phyloP scores from a whole-genome alignment of 2,329 filamentous ascomycete species.

The Cladophialophora psammophila region DNA sequence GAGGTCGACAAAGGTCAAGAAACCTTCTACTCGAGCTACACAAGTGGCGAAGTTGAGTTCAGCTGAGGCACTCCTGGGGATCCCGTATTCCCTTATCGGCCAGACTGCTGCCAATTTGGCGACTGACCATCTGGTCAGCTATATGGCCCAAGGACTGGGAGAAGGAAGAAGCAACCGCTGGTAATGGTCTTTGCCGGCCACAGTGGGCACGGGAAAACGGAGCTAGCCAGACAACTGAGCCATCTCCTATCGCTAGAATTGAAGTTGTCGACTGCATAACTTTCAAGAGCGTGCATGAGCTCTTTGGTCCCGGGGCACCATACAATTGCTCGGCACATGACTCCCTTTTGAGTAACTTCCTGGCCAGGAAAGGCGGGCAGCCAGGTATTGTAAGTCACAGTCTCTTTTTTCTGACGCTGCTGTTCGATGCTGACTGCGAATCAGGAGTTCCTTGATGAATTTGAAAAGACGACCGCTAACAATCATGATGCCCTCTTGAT shows the following conservation, averaged over 20 bases:
- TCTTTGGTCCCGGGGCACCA: conserved; percentile 53
- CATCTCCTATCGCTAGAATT: conserved; percentile 50
- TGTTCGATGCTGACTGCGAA: no score
- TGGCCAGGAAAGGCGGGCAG: conserved; percentile 48
- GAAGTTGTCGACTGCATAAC: conserved; percentile 52
- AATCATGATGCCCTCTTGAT: conserved; percentile 55
- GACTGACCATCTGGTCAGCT: no score
- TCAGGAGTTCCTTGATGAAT: conserved; percentile 57
- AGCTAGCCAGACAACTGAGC: conserved; percentile 55
- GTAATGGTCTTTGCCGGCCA: conserved; percentile 54
- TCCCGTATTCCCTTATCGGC: no score
- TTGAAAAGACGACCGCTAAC: conserved; percentile 56
- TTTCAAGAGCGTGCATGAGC: conserved; percentile 48
- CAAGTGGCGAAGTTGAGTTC: no score
- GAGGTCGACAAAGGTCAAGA: no score
- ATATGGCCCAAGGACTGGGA: no score
- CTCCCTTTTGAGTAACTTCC: conserved; percentile 58
- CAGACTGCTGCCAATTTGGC: no score
- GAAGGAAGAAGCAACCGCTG: no score
- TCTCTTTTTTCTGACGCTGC: no score
- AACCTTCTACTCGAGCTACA: no score
- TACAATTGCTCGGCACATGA: conserved; percentile 49
- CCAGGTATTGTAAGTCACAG: conserved; percentile 48
- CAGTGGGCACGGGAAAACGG: conserved; percentile 60
- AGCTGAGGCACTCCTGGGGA: no score